phyloP scores from a whole-genome alignment of 805 yeast genomes.

The Yamadazyma olivae region DNA sequence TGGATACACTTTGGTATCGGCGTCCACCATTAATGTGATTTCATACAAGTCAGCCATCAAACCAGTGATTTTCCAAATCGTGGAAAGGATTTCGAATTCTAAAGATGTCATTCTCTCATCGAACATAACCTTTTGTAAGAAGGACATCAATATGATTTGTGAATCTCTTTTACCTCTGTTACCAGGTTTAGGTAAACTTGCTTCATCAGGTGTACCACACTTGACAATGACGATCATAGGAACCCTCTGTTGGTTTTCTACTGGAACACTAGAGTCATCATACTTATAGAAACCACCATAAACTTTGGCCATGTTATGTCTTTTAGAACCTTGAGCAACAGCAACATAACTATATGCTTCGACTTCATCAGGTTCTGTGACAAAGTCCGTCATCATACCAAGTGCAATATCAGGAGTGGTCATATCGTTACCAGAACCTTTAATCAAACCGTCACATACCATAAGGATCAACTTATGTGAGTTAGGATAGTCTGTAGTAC shows the following conservation, averaged over 20 bases:
- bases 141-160: slow-evolving; percentile 86
- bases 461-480: slow-evolving; percentile 85
- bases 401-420: slow-evolving; percentile 89
- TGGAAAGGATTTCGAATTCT: slow-evolving; percentile 72
- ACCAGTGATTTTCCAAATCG: slow-evolving; percentile 82
- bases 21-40: slow-evolving; percentile 87
- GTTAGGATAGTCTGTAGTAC: slow-evolving; percentile 95
- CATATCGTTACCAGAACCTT: slow-evolving; percentile 87
- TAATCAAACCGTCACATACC: slow-evolving; percentile 90
- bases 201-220: slow-evolving; percentile 85
- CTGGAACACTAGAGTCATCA: slow-evolving; percentile 69
- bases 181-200: slow-evolving; percentile 67
- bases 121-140: slow-evolving; percentile 80
- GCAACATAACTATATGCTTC: slow-evolving; percentile 87
- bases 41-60: slow-evolving; percentile 82
- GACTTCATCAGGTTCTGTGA: slow-evolving; percentile 70
- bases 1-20: slow-evolving; percentile 85
- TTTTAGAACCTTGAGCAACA: slow-evolving; percentile 88
- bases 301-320: slow-evolving; percentile 97
- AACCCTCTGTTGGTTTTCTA: slow-evolving; percentile 79
- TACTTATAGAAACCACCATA: slow-evolving; percentile 93
- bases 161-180: slow-evolving; percentile 97
- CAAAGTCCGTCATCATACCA: slow-evolving; percentile 75
- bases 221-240: slow-evolving; percentile 79
- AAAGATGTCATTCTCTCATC: slow-evolving; percentile 93